Base-by-base conservation (phyloP, 23 red algal species). In the Gracilaria domingensis region DNA sequence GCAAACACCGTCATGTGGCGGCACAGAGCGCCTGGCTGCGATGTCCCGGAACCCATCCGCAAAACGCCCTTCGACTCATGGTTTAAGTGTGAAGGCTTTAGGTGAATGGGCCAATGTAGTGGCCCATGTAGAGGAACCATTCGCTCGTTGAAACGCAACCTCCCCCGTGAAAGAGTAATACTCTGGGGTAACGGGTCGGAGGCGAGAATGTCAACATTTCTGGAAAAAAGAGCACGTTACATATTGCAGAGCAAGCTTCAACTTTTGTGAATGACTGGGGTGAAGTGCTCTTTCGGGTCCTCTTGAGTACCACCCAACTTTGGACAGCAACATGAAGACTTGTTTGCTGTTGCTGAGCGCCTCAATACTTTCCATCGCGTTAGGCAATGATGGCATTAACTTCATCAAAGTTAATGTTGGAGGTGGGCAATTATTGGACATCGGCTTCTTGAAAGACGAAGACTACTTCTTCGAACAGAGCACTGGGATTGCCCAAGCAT, bases 351-450 rank as follows among this genome's bases (percentile, higher is more conserved):
- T 77, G 72, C 72, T 77, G 9, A 29, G 38, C 38, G 38, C 70
- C 2, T 30, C 60, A 32, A n/a, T 48, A 38, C 60, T 67, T 25
- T 85, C 65, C 57, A 21, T 85, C 33, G 81, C 81, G 3, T 24
- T 69, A 21, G 54, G 59, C 12, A 65, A 65, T 23, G 81, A 85
- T 28, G 84, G 69, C 32, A 75, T 60, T n/a, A 53, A 87, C 67
- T 87, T 75, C 47, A 87, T 87, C 62, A 87, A 87, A 57, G 47
- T 77, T 5, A 87, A 87, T 29, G 84, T 87, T 37, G 84, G 84
- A n/a, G 84, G 84, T 3, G 14, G 16, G 12, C 67, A 71, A 23
- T 32, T 87, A 23, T 2, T 28, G 44, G 84, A 74, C 35, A 74
- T 87, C 17, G 84, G 84, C 84, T 87, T 87, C 51, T 76, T 87